Base-by-base conservation (phyloP, 306 rosid genomes). In the Cajanus cajan region DNA sequence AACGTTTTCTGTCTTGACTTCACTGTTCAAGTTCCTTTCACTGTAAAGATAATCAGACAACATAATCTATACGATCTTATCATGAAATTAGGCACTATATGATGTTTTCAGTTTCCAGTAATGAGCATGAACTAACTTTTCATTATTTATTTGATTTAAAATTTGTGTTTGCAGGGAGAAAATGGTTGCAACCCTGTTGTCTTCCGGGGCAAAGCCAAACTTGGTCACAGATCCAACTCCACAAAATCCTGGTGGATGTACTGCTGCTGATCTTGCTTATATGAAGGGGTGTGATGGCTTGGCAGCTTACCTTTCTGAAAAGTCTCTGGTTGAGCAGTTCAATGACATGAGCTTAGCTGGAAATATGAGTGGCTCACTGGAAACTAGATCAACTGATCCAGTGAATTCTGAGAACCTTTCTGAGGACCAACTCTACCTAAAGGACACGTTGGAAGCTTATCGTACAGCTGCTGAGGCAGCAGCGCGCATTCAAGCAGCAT, bases 281-380 rank as follows among this genome's bases (percentile, higher is more conserved):
- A 37, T 51, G 68, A 80, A 80, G 13, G 97, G 98, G 54, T 87
- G 74, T 74, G 96, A 90, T 11, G 99, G 99, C 84, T 87, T 96
- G 80, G 89, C 99, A 16, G 99, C 94, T 25, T 96, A 85, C 89
- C 99, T 96, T 83, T 96, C 99, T 2, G 99, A 96, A 79, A 93
- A 89, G 86, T 85, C 87, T 80, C 83, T 96, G 90, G 83, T 96
- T 77, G 87, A 74, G 78, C 99, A 96, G 78, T 91, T 93, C 72
- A 70, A 89, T 45, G 94, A 88, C 8, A 96, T 96, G 99, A 87
- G 89, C 75, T 6, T 91, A 7, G 99, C 98, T 31, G 99, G 99
- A 89, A 93, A 93, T 80, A 82, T 85, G 79, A 90, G 92, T 82
- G 98, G 99, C 54, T 55, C 90, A 61, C 90, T 96, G 79, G 84